These are phyloP conservation scores for Naematelia encephala DNA, from an alignment of 768 basidiomycete species.

Conservation along the genomic window DNA sequence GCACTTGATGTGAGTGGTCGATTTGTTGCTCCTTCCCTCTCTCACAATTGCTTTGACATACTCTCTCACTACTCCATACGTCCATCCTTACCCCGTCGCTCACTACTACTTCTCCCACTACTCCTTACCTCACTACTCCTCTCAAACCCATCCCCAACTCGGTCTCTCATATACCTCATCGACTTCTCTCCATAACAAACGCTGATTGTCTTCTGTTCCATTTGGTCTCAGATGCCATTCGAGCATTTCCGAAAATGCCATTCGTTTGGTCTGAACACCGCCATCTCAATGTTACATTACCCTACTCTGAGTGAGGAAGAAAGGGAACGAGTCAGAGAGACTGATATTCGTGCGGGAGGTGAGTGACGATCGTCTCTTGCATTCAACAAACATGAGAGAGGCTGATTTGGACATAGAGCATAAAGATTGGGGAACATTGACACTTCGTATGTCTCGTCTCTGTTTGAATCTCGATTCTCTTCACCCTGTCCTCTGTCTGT, in stretches of 20 bases:
- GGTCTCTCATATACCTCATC: neutral
- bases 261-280: constrained; percentile 21
- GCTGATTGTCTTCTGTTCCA: no score
- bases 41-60: neutral
- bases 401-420: constrained; percentile 8
- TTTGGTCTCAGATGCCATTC: constrained; percentile 11
- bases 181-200: neutral
- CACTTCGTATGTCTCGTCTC: constrained; percentile 8
- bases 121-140: no score
- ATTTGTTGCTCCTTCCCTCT: neutral
- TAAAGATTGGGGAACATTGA: constrained; percentile 28
- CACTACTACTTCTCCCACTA: no score
- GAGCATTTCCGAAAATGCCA: constrained; percentile 20
- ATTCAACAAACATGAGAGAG: no score
- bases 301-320: constrained; percentile 7
- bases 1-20: constrained; percentile 14
- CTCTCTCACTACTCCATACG: no score
- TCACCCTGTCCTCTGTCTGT: no score
- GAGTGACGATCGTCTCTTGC: neutral
- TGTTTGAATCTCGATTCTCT: no score
- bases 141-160: neutral
- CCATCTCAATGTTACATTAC: constrained; percentile 21
- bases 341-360: constrained; percentile 22
- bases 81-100: no score
- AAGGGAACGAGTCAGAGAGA: constrained; percentile 2